phyloP scores from a whole-genome alignment of 1,284 basidiomycete genomes.

The Polyporus tsugae region DNA sequence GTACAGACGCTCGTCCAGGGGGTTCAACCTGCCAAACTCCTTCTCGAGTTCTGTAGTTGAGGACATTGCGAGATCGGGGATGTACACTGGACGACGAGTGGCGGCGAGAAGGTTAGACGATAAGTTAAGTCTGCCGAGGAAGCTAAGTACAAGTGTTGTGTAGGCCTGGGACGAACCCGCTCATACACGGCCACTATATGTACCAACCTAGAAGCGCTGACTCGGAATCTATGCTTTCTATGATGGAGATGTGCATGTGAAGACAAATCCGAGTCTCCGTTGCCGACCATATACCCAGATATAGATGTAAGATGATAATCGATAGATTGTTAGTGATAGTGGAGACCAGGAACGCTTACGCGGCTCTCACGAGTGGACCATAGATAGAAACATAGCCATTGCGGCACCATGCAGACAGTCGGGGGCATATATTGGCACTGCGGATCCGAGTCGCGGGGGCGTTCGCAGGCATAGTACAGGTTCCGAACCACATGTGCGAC shows the following conservation, averaged over 20 bases:
- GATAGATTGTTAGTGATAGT: too few species aligned
- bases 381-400: neutral
- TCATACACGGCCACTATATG: neutral
- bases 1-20: constrained; percentile 34
- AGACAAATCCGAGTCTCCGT: too few species aligned
- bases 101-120: neutral
- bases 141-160: neutral
- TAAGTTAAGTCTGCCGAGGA: neutral
- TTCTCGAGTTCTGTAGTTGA: neutral
- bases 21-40: neutral
- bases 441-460: neutral
- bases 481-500: neutral
- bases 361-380: neutral
- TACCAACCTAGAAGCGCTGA: neutral
- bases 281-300: too few species aligned
- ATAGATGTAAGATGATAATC: too few species aligned
- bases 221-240: neutral
- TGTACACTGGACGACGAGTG: neutral
- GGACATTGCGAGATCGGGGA: neutral
- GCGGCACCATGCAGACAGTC: too few species aligned
- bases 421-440: neutral
- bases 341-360: neutral
- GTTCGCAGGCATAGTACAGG: neutral
- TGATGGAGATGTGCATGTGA: too few species aligned
- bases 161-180: neutral